A percentile compares a stretch with the other conserved stretches of the same genome.
Evolutionary conservation across 192 early-diverging fungal species (phyloP).

Genomic region (Coemansia sp.): DNA sequence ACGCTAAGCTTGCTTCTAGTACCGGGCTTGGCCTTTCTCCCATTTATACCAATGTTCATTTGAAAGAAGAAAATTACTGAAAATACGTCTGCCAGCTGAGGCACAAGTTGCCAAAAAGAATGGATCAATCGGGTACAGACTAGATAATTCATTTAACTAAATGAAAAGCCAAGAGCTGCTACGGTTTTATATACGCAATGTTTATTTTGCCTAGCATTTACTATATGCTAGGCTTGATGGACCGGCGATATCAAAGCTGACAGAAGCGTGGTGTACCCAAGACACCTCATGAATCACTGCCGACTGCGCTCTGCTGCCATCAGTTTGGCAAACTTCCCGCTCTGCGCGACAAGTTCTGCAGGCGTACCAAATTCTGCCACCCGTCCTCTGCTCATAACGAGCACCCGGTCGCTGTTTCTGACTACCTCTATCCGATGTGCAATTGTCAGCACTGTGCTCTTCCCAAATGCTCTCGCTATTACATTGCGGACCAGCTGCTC

Average conservation of each 20-base stretch:
- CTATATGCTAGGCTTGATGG: no score
- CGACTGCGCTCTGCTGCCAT: not conserved
- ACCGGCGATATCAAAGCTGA: no score
- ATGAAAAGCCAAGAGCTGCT: no score
- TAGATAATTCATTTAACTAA: not conserved
- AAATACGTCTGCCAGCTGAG: no score
- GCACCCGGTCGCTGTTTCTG: slow-evolving; percentile 48
- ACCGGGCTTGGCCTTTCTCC: not conserved
- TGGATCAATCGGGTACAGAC: not conserved
- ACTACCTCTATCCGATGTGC: slow-evolving; percentile 69
- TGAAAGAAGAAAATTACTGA: not conserved
- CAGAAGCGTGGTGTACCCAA: no score
- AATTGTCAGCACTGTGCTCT: slow-evolving; percentile 68
- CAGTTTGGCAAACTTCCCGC: slow-evolving; percentile 6
- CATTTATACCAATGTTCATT: not conserved
- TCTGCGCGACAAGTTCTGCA: slow-evolving; percentile 31
- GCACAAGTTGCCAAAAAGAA: not conserved
- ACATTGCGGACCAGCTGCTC: slow-evolving; percentile 53
- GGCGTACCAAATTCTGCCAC: slow-evolving; percentile 64
- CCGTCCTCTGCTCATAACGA: slow-evolving; percentile 61
- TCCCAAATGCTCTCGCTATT: slow-evolving; percentile 52
- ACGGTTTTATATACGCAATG: no score
- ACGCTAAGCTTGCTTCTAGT: not conserved
- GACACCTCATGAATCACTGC: no score
- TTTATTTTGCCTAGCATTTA: no score